These are phyloP conservation scores for Ettlia oleoabundans DNA, from an alignment of 139 green algal species.

Conservation along the genomic window DNA sequence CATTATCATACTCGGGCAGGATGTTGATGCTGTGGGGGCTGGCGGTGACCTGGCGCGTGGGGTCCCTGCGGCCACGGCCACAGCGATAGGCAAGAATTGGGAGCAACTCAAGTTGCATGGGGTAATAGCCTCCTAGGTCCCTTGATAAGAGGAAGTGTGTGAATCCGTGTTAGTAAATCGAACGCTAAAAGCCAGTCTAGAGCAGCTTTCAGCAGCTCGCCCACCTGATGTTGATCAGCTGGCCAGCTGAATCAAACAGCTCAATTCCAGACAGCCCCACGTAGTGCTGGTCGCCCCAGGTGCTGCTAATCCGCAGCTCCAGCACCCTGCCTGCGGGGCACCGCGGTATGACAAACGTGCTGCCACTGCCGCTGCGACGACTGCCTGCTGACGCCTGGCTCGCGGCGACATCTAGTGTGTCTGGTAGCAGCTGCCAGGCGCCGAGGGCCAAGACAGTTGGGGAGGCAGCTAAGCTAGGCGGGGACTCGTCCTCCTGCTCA, in stretches of 20 bases:
- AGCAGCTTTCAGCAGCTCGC: too few species aligned
- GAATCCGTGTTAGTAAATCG: too few species aligned
- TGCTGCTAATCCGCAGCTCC: slow-evolving; percentile 42
- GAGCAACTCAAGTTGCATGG: too few species aligned
- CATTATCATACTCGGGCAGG: slow-evolving; percentile 28
- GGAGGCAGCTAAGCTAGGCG: not conserved
- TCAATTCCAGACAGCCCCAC: slow-evolving; percentile 53
- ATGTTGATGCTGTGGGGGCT: slow-evolving; percentile 41
- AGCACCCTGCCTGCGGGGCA: slow-evolving; percentile 29
- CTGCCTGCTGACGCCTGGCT: not conserved
- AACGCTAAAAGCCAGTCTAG: too few species aligned
- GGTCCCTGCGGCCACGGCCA: too few species aligned
- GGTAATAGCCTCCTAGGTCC: too few species aligned
- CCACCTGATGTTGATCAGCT: too few species aligned
- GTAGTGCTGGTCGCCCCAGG: slow-evolving; percentile 58
- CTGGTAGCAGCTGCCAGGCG: not conserved
- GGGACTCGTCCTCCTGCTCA: not conserved
- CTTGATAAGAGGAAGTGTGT: too few species aligned
- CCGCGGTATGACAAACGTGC: slow-evolving; percentile 23
- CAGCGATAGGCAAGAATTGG: too few species aligned
- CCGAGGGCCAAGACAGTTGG: not conserved
- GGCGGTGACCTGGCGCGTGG: slow-evolving; percentile 38
- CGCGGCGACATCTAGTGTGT: not conserved
- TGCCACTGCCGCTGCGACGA: not conserved
- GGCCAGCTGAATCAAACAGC: slow-evolving; percentile 47